Base-by-base conservation (phyloP, 2,329 filamentous ascomycete species). In the Huntiella savannae region DNA sequence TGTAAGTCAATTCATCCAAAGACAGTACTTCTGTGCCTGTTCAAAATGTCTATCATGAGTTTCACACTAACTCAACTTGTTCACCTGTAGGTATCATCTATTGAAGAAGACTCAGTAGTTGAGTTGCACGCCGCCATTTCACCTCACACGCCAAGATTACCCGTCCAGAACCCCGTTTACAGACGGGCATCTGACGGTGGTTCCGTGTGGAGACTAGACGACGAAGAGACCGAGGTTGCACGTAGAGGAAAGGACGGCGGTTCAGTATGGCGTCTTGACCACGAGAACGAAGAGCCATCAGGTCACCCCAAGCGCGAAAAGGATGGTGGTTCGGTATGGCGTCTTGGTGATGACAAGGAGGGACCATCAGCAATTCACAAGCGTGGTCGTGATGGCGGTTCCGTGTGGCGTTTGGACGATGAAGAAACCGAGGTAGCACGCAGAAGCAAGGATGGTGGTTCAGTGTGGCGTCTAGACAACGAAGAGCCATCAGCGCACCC, bases 21-120 rank as follows among this genome's bases (percentile, higher is more conserved):
- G 12, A 15, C 72, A 77, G 79, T 92, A 4, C 33, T 28, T n/a
- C 8, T 17, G 17, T 17, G 17, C 17, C 17, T 17, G 17, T 17
- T 17, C 17, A 17, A 42, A n/a, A n/a, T 28, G 22, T 12, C 11
- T 11, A 22, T 16, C 28, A 13, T 16, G 3, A 22, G 11, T 28
- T 36, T 4, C 3, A 34, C 17, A 46, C 44, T 46, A 46, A 46
- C 44, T 11, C 5, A 10, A 19, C 15, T 28, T 28, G 8, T 4
- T 28, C 22, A 12, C 8, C 17, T 56, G n/a, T 28, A 49, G 47
- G 46, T 49, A 22, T 37, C 40, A 13, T 46, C 13, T 35, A 37
- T 46, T 12, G 43, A 49, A 34, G 43, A 46, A 22, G 43, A 49
- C 15, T 38, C 16, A 5, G 39, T 19, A 12, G 42, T 43, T 39